Conservation (phyloP, 208 protist species). For the Blechomonas ayalai region DNA sequence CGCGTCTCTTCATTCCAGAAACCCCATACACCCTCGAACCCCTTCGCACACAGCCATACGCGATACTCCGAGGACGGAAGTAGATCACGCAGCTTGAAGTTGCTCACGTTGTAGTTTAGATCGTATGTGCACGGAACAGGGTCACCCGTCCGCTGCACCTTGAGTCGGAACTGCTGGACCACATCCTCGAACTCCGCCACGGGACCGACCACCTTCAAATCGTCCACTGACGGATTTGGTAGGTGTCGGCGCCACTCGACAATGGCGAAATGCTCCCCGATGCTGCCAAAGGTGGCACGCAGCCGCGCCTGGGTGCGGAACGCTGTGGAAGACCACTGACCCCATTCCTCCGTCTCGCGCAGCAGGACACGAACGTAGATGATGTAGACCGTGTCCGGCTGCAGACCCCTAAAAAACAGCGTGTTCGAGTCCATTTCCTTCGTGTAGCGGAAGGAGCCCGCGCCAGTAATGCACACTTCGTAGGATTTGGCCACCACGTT, state of each 20-base stretch:
- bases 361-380: conserved; percentile 77
- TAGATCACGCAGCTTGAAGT: conserved; percentile 75
- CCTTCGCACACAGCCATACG: conserved; percentile 84
- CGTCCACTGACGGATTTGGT: conserved; percentile 23
- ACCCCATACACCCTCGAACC: conserved; percentile 84
- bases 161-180: conserved; percentile 83
- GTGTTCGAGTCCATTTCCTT: conserved; percentile 61
- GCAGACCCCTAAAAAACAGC: conserved; percentile 85
- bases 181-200: conserved; percentile 68
- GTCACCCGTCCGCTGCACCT: conserved; percentile 73
- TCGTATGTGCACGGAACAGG: conserved; percentile 59
- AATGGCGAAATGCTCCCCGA: conserved; percentile 89
- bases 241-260: conserved; percentile 87
- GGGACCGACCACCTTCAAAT: conserved; percentile 4
- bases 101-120: conserved; percentile 70
- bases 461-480: conserved; percentile 71
- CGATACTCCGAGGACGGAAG: conserved; percentile 81
- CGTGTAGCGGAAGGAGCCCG: conserved; percentile 67
- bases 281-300: conserved; percentile 84
- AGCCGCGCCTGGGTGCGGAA: conserved; percentile 81
- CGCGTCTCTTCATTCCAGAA: conserved; percentile 86
- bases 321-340: conserved; percentile 68
- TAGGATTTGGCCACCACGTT: conserved; percentile 72
- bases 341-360: conserved; percentile 71
- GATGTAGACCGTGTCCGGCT: conserved; percentile 80